These are phyloP conservation scores for Spiromastix sp. DNA, from an alignment of 2,329 filamentous ascomycete species.

Conservation along the genomic window DNA sequence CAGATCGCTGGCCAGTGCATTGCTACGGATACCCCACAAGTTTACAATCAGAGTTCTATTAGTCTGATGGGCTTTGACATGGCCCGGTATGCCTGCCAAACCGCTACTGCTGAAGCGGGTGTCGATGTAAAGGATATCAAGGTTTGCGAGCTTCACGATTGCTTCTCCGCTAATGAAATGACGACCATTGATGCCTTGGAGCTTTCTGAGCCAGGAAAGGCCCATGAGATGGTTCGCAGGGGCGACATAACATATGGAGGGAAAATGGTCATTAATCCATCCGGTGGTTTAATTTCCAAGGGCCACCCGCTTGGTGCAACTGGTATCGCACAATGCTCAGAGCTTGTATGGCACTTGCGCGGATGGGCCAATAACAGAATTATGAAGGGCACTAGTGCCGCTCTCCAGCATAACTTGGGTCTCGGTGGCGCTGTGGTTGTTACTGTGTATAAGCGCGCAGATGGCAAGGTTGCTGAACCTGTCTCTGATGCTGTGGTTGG, in stretches of 20 bases:
- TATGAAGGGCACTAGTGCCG: constrained; percentile 56
- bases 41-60: constrained; percentile 73
- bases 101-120: constrained; percentile 61
- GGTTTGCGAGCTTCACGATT: constrained; percentile 91
- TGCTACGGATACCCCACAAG: constrained; percentile 67
- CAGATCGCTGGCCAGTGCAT: constrained; percentile 80
- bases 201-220: constrained; percentile 66
- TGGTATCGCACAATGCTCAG: constrained; percentile 89
- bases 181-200: constrained; percentile 79
- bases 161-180: constrained; percentile 94
- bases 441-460: constrained; percentile 76
- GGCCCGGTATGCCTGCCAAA: constrained; percentile 58
- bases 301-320: constrained; percentile 90
- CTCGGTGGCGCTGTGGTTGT: constrained; percentile 85
- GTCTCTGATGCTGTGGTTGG: constrained; percentile 56
- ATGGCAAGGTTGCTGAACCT: constrained; percentile 54
- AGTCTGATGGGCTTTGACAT: constrained; percentile 86
- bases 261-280: constrained; percentile 77
- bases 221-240: constrained; percentile 76
- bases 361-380: constrained; percentile 91
- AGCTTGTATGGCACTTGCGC: constrained; percentile 88
- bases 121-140: constrained; percentile 57
- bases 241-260: constrained; percentile 90
- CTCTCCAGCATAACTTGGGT: constrained; percentile 87
- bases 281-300: constrained; percentile 89